These are phyloP conservation scores for Linnemannia exigua DNA, from an alignment of 192 early-diverging fungal species.

Conservation along the genomic window DNA sequence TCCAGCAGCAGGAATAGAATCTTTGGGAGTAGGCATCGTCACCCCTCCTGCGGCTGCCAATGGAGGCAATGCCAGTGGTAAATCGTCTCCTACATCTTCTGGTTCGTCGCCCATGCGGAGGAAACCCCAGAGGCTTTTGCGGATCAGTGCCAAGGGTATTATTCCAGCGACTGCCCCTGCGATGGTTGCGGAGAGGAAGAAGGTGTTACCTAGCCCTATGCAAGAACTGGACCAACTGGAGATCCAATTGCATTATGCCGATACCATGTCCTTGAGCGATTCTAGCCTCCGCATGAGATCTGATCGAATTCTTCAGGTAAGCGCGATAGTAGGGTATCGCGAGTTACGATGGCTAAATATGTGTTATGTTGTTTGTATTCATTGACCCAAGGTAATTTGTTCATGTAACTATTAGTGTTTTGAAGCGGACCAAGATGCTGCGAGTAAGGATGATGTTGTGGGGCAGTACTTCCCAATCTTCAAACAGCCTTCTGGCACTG, in stretches of 20 bases:
- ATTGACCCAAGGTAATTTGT: background rate
- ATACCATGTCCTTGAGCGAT: constrained; percentile 42
- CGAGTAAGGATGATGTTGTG: constrained; percentile 41
- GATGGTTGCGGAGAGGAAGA: background rate
- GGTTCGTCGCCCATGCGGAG: constrained; percentile 19
- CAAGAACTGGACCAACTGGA: constrained; percentile 41
- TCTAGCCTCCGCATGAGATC: constrained; percentile 36
- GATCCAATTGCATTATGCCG: constrained; percentile 37
- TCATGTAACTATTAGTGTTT: constrained; percentile 22
- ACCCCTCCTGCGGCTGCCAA: background rate
- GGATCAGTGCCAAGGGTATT: constrained; percentile 48
- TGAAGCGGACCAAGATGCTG: constrained; percentile 37
- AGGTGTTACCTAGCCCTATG: background rate
- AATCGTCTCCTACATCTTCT: background rate
- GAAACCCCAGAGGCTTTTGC: constrained; percentile 36
- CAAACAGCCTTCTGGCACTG: constrained; percentile 36
- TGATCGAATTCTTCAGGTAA: constrained; percentile 36
- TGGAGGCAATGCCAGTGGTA: background rate
- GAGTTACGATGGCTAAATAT: too few relatives aligned
- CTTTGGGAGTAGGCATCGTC: background rate
- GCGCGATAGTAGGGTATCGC: background rate
- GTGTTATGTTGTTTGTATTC: background rate
- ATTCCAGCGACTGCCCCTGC: constrained; percentile 34
- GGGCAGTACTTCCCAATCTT: constrained; percentile 33
- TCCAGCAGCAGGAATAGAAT: background rate